Conservation (phyloP, 352 stramenopile genomes). For the Phytophthora ramorum region DNA sequence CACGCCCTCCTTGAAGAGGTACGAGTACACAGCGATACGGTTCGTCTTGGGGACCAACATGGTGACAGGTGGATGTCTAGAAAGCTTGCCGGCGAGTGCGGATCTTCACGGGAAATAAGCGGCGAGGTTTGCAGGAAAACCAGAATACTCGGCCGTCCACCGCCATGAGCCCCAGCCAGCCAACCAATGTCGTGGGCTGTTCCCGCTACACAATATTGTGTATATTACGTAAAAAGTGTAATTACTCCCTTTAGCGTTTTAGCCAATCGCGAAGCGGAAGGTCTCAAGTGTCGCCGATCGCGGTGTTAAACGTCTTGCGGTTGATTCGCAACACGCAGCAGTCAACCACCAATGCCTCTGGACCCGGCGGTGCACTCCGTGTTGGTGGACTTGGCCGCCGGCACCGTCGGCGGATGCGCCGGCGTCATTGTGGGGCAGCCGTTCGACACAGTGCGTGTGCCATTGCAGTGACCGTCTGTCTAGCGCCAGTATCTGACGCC, state of each 20-base stretch:
- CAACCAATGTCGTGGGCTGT: constrained; percentile 32
- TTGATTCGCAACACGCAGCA: constrained; percentile 11
- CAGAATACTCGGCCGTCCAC: constrained; percentile 41
- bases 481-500: background rate
- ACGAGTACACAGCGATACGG: constrained; percentile 98
- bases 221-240: constrained; percentile 29
- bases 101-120: constrained; percentile 83
- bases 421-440: constrained; percentile 67
- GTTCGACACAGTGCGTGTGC: constrained; percentile 58
- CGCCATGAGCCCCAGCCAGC: constrained; percentile 23
- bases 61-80: constrained; percentile 58
- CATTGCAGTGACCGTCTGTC: background rate
- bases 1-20: constrained; percentile 96
- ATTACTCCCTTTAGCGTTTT: constrained; percentile 20
- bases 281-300: background rate
- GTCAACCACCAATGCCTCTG: constrained; percentile 29
- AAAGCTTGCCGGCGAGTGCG: constrained; percentile 92
- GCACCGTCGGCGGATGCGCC: constrained; percentile 55
- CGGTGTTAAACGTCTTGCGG: constrained; percentile 4
- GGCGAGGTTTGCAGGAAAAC: constrained; percentile 58
- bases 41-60: constrained; percentile 98
- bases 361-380: constrained; percentile 44
- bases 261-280: constrained; percentile 10
- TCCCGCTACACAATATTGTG: constrained; percentile 25
- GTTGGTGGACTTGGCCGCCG: constrained; percentile 52